Evolutionary conservation across 176 grass and related monocot genomes (phyloP).

Genomic region (Hordeum vulgare): MorexV3_pseudomolecules_assembly NC_058520.1:503164362-503164861

Average conservation of each 20-base stretch:
- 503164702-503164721: neutral
- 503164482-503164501: no score
- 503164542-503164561: neutral
- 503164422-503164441: neutral
- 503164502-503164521: neutral
- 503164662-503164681: neutral
- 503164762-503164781: neutral
- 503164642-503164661: neutral
- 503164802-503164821: neutral
- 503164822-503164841: neutral
- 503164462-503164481: no score
- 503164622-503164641: neutral
- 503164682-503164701: neutral
- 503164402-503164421: neutral
- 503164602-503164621: neutral
- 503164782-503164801: neutral
- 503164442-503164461: no score
- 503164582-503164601: neutral
- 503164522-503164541: neutral
- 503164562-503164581: neutral
- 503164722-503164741: neutral
- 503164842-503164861: neutral
- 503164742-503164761: neutral
- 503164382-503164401: conserved; percentile 21
- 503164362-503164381: neutral